A percentile compares a stretch with the other conserved stretches of the same genome.
phyloP scores from a whole-genome alignment of 805 yeast genomes.

The Monosporozyma yasuniensis region DNA sequence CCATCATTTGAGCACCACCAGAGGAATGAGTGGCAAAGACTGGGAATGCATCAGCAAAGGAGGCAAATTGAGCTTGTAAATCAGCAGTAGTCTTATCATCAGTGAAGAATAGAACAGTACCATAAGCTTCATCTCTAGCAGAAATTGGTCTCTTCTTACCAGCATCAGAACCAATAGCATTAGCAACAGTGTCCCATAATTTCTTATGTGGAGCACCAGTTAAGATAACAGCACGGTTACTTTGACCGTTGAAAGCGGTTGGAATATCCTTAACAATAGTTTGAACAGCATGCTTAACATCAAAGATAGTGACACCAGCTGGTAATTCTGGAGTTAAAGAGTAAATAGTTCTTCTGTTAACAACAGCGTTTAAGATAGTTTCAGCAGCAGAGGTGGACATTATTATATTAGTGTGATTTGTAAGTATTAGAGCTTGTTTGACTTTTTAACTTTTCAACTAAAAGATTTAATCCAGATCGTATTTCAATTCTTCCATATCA shows the following conservation, averaged over 20 bases:
- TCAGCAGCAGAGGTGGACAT: conserved; percentile 12
- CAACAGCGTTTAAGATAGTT: conserved; percentile 26
- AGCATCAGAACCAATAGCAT: conserved; percentile 30
- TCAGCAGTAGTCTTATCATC: conserved; percentile 34
- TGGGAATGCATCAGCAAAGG: conserved; percentile 38
- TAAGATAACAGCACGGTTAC: conserved; percentile 39
- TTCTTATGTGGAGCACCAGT: conserved; percentile 38
- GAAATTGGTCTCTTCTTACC: conserved; percentile 37
- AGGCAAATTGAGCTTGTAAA: conserved; percentile 36
- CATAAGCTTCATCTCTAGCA: conserved; percentile 38
- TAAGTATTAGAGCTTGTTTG: no score
- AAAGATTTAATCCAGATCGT: no score
- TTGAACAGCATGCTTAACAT: conserved; percentile 35
- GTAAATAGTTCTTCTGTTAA: conserved; percentile 34
- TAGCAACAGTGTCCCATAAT: conserved; percentile 38
- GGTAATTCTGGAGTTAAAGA: conserved; percentile 38
- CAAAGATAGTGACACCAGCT: conserved; percentile 32
- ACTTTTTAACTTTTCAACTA: no score
- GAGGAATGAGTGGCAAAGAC: conserved; percentile 38
- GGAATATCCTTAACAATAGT: conserved; percentile 40
- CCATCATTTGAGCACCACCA: conserved; percentile 42
- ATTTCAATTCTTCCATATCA: no score
- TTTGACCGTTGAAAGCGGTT: conserved; percentile 43
- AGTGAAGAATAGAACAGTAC: conserved; percentile 42
- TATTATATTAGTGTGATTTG: not conserved